Conservation (phyloP, 257 asterid genomes). For the Asclepias syriaca region DNA sequence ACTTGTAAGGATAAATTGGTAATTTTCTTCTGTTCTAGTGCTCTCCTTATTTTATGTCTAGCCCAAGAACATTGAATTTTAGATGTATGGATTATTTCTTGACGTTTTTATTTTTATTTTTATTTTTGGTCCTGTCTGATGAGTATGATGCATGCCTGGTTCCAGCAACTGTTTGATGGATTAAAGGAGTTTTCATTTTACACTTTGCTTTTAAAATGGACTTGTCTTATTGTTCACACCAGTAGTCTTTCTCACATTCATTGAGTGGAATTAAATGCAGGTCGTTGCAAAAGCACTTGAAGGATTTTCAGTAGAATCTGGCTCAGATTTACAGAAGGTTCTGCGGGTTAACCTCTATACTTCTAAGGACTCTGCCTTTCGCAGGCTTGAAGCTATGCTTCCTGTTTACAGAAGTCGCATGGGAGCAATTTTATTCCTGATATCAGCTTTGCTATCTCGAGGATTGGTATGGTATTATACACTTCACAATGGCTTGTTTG, state of each 20-base stretch:
- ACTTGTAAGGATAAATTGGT: neutral
- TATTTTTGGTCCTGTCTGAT: neutral
- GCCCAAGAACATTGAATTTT: neutral
- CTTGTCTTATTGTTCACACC: neutral
- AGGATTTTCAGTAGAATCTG: constrained; percentile 75
- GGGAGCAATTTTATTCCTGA: constrained; percentile 92
- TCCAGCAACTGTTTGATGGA: neutral
- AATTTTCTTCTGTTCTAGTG: neutral
- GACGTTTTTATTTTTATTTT: neutral
- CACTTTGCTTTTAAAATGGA: neutral
- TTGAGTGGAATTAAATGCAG: constrained; percentile 30
- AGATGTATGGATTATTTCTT: neutral
- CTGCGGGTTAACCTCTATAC: constrained; percentile 58
- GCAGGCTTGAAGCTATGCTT: constrained; percentile 66
- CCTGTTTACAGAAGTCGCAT: constrained; percentile 82
- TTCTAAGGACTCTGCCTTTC: constrained; percentile 44
- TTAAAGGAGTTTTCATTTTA: neutral
- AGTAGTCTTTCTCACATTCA: neutral
- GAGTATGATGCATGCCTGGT: neutral
- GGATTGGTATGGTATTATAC: constrained; percentile 61
- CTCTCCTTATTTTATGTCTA: neutral
- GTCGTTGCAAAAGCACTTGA: constrained; percentile 61
- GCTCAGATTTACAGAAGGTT: constrained; percentile 59
- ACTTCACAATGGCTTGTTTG: neutral
- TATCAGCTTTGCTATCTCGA: constrained; percentile 88